Percentiles rank a stretch among this genome's conserved stretches.
Evolutionary conservation across 345 rosid species (phyloP).

Genomic region (Turnera subulata): DNA sequence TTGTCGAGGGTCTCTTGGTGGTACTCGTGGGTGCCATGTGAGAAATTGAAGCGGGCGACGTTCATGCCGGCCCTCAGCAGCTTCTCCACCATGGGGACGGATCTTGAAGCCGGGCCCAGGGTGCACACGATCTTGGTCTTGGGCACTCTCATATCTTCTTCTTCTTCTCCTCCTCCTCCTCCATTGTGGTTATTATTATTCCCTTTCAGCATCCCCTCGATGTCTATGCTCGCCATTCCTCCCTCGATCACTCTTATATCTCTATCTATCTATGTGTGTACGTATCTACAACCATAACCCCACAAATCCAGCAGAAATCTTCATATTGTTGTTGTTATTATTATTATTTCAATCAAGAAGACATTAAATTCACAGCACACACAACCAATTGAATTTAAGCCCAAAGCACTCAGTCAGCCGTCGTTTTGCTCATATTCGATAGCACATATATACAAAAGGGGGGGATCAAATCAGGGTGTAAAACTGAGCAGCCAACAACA

Average conservation of each 20-base stretch:
- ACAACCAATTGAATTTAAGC: no score
- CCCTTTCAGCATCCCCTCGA: slow-evolving; percentile 70
- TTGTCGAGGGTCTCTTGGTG: slow-evolving; percentile 83
- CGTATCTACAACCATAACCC: no score
- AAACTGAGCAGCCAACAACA: no score
- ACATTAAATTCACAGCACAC: no score
- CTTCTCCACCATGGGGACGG: slow-evolving; percentile 82
- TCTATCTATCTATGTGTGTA: no score
- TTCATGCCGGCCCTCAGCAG: slow-evolving; percentile 92
- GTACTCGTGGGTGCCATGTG: slow-evolving; percentile 93
- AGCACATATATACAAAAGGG: no score
- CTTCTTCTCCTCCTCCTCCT: slow-evolving; percentile 70
- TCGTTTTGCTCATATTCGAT: no score
- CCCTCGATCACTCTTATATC: not conserved
- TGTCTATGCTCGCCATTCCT: slow-evolving; percentile 83
- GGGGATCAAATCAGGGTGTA: no score
- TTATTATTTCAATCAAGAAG: no score
- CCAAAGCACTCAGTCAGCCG: no score
- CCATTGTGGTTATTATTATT: not conserved
- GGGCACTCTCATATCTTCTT: slow-evolving; percentile 86
- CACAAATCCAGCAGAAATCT: no score
- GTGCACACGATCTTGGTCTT: slow-evolving; percentile 92
- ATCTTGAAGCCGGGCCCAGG: slow-evolving; percentile 87
- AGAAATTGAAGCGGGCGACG: slow-evolving; percentile 96
- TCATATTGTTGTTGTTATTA: no score